Conservation (phyloP, 768 basidiomycete genomes). For the Xerocomus potaroensis region DNA sequence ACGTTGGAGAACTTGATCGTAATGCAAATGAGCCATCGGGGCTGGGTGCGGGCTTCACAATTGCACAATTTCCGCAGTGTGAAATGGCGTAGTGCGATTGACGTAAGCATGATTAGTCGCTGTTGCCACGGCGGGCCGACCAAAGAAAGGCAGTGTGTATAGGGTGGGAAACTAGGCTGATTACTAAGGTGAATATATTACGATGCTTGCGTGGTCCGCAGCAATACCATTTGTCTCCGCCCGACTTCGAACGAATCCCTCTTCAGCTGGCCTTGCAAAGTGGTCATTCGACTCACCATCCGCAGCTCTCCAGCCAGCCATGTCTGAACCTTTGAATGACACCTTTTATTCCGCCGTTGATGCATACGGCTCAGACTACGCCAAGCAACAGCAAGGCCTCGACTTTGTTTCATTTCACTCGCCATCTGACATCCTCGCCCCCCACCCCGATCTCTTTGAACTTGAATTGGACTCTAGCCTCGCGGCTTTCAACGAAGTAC, state of each 20-base stretch:
- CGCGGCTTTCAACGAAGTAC: slow-evolving; percentile 59
- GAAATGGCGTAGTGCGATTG: slow-evolving; percentile 2
- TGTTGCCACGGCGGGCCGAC: slow-evolving; percentile 16
- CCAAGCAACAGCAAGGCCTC: slow-evolving; percentile 42
- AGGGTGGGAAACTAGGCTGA: slow-evolving; percentile 30
- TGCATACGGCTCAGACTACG: slow-evolving; percentile 35
- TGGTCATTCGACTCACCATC: slow-evolving; percentile 14
- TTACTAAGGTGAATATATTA: slow-evolving; percentile 35
- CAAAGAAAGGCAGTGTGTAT: slow-evolving; percentile 23
- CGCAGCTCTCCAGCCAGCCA: slow-evolving; percentile 26
- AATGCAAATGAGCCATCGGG: slow-evolving; percentile 1
- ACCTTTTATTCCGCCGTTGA: slow-evolving; percentile 32
- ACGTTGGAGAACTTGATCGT: neutral
- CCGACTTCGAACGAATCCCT: neutral
- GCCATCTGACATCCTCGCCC: slow-evolving; percentile 67
- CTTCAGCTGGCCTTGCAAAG: slow-evolving; percentile 4
- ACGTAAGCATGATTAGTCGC: slow-evolving; percentile 16
- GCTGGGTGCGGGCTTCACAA: slow-evolving; percentile 1
- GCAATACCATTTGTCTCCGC: slow-evolving; percentile 14
- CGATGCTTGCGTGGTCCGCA: slow-evolving; percentile 33
- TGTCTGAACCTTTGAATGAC: slow-evolving; percentile 31
- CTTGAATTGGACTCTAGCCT: slow-evolving; percentile 73
- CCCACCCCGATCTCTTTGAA: slow-evolving; percentile 80
- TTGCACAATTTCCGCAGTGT: slow-evolving; percentile 19
- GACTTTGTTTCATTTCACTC: slow-evolving; percentile 69